Base-by-base conservation (phyloP, 805 yeast species). In the Candida pini region DNA sequence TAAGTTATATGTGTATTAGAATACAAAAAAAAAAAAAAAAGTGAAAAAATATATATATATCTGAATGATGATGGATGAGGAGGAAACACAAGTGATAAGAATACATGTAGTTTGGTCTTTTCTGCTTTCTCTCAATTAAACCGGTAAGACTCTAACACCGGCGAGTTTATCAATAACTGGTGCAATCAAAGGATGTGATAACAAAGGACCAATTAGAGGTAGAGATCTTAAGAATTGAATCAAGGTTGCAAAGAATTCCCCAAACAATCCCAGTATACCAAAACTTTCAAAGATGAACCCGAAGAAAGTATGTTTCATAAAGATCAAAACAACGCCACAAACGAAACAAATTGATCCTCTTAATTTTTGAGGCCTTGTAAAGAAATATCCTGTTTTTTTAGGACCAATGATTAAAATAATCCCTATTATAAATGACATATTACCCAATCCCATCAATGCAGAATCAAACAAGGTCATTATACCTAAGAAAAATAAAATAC, bases 231-330 rank as follows among this genome's bases (percentile, higher is more conserved):
- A 68, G 53, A 92, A 90, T 46, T 85, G 82, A 9, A 90, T 74
- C 30, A 92, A 78, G 9, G 94, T 85, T 18, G 94, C 87, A 52
- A 90, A 84, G 59, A 92, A 89, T 60, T 92, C 97, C 24, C 63
- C 98, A 62, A 92, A 90, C 24, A 90, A 65, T 6, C 86, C 89
- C 40, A 90, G 61, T 18, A 90, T 86, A n/a, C 98, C 98, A 43
- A 89, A 64, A 33, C 81, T 74, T 58, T 90, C 98, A 26, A 90
- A 63, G 2, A 81, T 55, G 52, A 92, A 90, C 7, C 98, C 98
- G 18, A 80, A 49, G 53, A 92, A 84, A 2, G 97, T 76, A 63
- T 81, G 71, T 51, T 82, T 83, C 48, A 75, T 49, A 37, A 90
- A 63, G 35, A 92, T 90, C 45, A 90, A 62, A 10, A 80, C 34